Evolutionary conservation across 1,139 yeast species (phyloP), one percentile per base, ranked within the genome.

Genomic region (Diutina siamensis): DNA sequence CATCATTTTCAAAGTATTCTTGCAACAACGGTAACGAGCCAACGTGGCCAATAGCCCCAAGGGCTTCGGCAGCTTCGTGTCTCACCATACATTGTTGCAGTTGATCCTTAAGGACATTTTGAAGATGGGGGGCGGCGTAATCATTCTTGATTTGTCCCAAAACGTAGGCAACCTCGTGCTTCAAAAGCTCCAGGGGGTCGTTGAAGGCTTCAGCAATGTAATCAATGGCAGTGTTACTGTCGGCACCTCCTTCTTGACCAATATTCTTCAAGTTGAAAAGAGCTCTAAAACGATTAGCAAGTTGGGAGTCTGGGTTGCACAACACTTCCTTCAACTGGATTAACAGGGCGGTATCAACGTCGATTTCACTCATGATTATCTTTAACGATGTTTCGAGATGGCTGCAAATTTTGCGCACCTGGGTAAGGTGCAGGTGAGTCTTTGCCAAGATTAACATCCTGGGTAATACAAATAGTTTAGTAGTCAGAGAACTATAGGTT

Each of bases 51-150:
- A 94, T 71, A 35, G 98, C 98, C 49, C 98, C 99, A 48, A 94
- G 73, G 31, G 97, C 98, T 65, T 94, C 99, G 12, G 98, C 98
- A 19, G 98, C 98, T 64, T 94, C 99, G 62, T 94, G 99, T 63
- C 99, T 83, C 34, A 94, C 99, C 97, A 94, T 94, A 49, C 85
- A 72, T 60, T 83, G 92, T 66, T 94, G 97, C 45, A 69, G 57
- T 25, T 58, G 55, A 59, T 83, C 82, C 48, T 67, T 64, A 55
- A 92, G 73, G 33, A 86, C 94, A n/a, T 72, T 70, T 60, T 87
- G 76, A 52, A 94, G 73, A 48, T 78, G 73, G 42, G 83, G 80
- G 47, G 94, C 85, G 48, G 96, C 89, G 47, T 76, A 64, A 53
- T 80, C 60, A 65, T 89, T 89, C 58, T 83, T 80, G 46, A 97